Evolutionary conservation across 2,329 filamentous ascomycete genomes (phyloP), one percentile per base, ranked within the genome.

Genomic region (Mycosphaerelloides madeirae): DNA sequence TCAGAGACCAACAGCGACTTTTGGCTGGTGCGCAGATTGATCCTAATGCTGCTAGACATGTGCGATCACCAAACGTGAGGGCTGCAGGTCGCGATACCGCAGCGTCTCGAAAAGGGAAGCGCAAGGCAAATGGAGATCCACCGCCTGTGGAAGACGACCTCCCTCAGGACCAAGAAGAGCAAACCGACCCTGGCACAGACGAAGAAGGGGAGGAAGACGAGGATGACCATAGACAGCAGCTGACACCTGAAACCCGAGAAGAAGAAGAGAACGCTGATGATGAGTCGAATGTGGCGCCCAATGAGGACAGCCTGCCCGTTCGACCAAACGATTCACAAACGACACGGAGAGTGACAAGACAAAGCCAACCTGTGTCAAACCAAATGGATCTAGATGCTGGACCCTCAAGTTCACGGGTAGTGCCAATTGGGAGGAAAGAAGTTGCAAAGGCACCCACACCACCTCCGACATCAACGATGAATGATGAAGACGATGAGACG

Each of bases 1-100:
- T 90, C 38, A 70, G 85, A 33, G 78, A 88, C 56, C 84, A 88
- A 65, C 81, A 85, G 56, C 75, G 77, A 31, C 65, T 85, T 15
- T 65, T 88, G 18, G 70, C 72, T 13, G 66, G 69, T 22, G 76
- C 78, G 60, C 79, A 81, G 41, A 69, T 87, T 31, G 79, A 81
- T 38, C 77, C 82, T 62, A 78, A 84, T 80, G 46, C 44, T 14
- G 58, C 53, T 22, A 57, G 59, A 45, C 43, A 49, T 16, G 50
- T 56, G 9, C 43, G 31, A n/a, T 33, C 18, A 32, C 34, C 50
- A 13, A 45, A 51, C n/a, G 44, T 18, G 20, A 32, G 2, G n/a
- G 36, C 38, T 29, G 41, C 38, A 15, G 38, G 18, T 18, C 50
- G 55, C 22, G 52, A 53, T 48, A 53, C 59, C 38, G 54, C 43